Percentiles rank a stretch among this genome's conserved stretches.
Evolutionary conservation across 805 yeast genomes (phyloP).

Genomic region (Citeromyces nyonsensis): DNA sequence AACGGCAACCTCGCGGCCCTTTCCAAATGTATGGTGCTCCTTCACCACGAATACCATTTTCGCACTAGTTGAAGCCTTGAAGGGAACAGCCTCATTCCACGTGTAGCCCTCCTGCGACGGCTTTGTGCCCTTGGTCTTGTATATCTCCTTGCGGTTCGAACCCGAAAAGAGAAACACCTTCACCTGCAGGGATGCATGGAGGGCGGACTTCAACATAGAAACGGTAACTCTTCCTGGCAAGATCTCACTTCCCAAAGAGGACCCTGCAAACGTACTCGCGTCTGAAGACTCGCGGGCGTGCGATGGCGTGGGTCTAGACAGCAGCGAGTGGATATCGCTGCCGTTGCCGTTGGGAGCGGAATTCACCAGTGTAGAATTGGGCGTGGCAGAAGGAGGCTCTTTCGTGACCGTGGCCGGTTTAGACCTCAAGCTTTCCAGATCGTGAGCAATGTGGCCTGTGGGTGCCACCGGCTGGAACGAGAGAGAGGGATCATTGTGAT

Average conservation of each 20-base stretch:
- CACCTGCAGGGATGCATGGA: conserved; percentile 23
- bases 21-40: conserved; percentile 61
- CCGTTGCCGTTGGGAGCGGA: background rate
- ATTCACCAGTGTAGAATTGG: background rate
- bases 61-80: conserved; percentile 51
- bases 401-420: background rate
- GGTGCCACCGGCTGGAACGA: background rate
- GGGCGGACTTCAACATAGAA: conserved; percentile 10
- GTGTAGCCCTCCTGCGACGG: conserved; percentile 24
- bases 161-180: conserved; percentile 28
- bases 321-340: background rate
- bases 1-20: conserved; percentile 47
- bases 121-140: conserved; percentile 48
- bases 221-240: conserved; percentile 37
- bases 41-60: conserved; percentile 43
- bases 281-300: background rate
- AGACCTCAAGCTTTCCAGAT: conserved; percentile 1
- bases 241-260: conserved; percentile 5
- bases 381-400: background rate
- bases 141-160: conserved; percentile 35
- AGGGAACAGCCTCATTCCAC: conserved; percentile 53
- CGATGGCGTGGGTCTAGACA: conserved; percentile 6
- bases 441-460: background rate
- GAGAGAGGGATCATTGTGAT: background rate
- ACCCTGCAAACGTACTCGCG: background rate